A percentile compares a stretch with the other conserved stretches of the same genome.
Conservation (phyloP, 371 early-diverging fungal genomes). For the Syncephalastrum contaminatum region DNA sequence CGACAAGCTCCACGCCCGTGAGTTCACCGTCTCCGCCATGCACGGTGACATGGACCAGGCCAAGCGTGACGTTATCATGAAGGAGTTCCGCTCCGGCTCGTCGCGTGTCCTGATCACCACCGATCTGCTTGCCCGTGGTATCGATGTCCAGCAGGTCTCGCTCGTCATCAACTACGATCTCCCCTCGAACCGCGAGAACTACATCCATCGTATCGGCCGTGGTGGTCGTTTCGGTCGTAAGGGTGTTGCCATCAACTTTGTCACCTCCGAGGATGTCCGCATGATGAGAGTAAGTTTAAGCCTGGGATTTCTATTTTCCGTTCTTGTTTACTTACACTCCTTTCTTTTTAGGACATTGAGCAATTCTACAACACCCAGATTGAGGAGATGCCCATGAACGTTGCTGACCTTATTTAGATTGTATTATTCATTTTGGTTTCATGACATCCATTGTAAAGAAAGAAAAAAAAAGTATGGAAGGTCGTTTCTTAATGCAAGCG, state of each 20-base stretch:
- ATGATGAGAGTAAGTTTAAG: conserved; percentile 62
- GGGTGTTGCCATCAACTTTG: conserved; percentile 99
- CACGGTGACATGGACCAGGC: conserved; percentile 96
- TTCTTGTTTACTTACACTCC: conserved; percentile 15
- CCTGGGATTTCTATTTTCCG: background rate
- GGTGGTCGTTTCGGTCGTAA: conserved; percentile 99
- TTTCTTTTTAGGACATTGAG: conserved; percentile 67
- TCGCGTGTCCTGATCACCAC: conserved; percentile 98
- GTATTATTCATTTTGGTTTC: conserved; percentile 12
- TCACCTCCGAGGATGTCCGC: conserved; percentile 90
- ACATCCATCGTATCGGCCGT: conserved; percentile 99
- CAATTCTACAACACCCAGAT: conserved; percentile 98
- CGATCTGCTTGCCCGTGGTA: conserved; percentile 98
- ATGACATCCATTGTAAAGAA: conserved; percentile 7
- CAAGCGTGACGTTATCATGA: conserved; percentile 97
- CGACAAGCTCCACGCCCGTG: conserved; percentile 76
- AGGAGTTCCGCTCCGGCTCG: conserved; percentile 94
- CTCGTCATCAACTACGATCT: conserved; percentile 96
- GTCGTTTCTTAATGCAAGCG: background rate
- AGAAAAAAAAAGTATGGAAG: conserved; percentile 7
- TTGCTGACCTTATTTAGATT: conserved; percentile 76
- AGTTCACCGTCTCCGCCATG: conserved; percentile 95
- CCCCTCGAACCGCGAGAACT: conserved; percentile 94
- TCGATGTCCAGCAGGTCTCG: conserved; percentile 99
- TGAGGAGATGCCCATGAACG: conserved; percentile 93